phyloP scores from a whole-genome alignment of 176 grass and related monocot species.

The Raddia guianensis region DNA sequence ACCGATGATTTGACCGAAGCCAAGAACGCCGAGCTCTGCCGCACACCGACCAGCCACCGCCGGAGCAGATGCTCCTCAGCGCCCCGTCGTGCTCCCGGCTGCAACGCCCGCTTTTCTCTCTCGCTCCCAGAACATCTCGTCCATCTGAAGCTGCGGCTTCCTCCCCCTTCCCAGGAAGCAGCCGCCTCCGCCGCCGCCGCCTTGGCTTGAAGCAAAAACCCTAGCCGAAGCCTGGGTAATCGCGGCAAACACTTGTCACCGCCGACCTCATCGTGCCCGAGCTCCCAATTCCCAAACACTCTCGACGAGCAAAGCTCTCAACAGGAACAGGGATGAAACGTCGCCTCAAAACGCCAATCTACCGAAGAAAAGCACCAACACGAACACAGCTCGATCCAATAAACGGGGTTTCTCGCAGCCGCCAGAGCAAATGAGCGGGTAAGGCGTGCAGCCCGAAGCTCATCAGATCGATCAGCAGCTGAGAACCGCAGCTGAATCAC shows the following conservation, averaged over 20 bases:
- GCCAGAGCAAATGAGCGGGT: conserved; percentile 34
- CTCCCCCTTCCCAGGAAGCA: conserved; percentile 2
- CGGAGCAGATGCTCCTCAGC: conserved; percentile 27
- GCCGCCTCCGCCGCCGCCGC: neutral
- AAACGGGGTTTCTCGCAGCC: neutral
- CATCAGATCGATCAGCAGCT: conserved; percentile 36
- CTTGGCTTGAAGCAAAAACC: neutral
- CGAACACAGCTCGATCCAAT: conserved; percentile 9
- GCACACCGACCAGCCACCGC: neutral
- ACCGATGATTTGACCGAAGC: neutral
- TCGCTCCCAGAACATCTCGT: conserved; percentile 5
- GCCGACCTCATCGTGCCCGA: conserved; percentile 31
- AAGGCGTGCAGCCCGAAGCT: conserved; percentile 36
- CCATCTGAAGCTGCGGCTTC: conserved; percentile 6
- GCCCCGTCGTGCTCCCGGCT: conserved; percentile 6
- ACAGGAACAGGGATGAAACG: neutral
- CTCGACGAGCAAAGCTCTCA: neutral
- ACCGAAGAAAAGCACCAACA: conserved; percentile 11
- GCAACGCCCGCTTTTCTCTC: conserved; percentile 10
- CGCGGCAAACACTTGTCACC: conserved; percentile 41
- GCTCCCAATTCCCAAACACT: neutral
- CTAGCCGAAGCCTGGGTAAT: conserved; percentile 66
- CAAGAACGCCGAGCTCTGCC: conserved; percentile 13
- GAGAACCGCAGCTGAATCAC: neutral
- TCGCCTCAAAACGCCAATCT: conserved; percentile 26